Percentiles rank a stretch among this genome's conserved stretches.
Conservation (phyloP, 371 early-diverging fungal species). For the Phascolomyces articulosus region DNA sequence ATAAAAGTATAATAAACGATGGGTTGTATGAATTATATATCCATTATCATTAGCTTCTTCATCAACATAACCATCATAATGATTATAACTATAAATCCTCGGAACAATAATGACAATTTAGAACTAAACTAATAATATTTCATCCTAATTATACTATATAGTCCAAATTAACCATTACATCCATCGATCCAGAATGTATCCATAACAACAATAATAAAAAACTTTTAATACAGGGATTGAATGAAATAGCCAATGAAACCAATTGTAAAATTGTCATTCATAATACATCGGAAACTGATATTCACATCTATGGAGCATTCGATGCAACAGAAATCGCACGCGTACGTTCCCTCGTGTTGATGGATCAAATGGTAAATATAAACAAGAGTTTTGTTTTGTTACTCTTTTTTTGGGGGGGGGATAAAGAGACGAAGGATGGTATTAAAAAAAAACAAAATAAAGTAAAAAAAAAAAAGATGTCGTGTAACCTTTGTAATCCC, state of each 20-base stretch:
- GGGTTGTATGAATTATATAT: no score
- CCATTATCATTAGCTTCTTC: no score
- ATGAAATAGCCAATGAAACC: conserved; percentile 15
- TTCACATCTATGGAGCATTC: conserved; percentile 28
- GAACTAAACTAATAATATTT: not conserved
- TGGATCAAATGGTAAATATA: conserved; percentile 43
- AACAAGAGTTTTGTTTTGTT: not conserved
- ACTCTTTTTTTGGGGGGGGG: not conserved
- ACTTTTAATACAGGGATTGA: conserved; percentile 6
- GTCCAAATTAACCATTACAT: conserved; percentile 14
- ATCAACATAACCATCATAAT: no score
- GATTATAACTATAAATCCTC: not conserved
- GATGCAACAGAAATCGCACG: conserved; percentile 34
- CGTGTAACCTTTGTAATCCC: conserved; percentile 15
- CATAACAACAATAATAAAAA: conserved; percentile 4
- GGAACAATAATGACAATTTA: conserved; percentile 12
- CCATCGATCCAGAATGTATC: conserved; percentile 15
- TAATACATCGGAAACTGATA: conserved; percentile 14
- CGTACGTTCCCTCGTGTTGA: conserved; percentile 29
- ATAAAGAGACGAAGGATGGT: no score
- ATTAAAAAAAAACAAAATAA: no score
- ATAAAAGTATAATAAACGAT: no score
- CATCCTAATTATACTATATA: not conserved
- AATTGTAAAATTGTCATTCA: conserved; percentile 7
- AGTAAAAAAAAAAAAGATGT: no score